Evolutionary conservation across 768 basidiomycete species (phyloP).

Genomic region (Collybia mongolica): DNA sequence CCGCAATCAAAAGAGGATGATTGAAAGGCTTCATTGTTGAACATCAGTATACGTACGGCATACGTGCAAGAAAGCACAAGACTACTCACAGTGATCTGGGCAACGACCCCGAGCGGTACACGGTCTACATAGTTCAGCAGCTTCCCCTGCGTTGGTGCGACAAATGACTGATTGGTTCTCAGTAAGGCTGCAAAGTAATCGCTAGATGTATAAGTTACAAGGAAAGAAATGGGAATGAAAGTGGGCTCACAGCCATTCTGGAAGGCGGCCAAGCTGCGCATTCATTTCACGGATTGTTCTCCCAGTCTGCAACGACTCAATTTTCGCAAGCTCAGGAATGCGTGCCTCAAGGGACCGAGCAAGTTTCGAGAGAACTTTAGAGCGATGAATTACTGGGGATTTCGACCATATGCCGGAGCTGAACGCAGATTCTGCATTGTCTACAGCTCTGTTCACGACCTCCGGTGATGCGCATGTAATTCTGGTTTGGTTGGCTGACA

Average conservation of each 20-base stretch:
- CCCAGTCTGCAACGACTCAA: slow-evolving; percentile 79
- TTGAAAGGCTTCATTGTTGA: slow-evolving; percentile 67
- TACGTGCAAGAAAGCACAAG: neutral
- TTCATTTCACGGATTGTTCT: slow-evolving; percentile 83
- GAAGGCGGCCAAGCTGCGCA: slow-evolving; percentile 71
- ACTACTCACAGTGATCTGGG: slow-evolving; percentile 74
- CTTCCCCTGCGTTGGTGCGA: slow-evolving; percentile 79
- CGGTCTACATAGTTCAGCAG: slow-evolving; percentile 79
- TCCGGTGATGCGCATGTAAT: slow-evolving; percentile 51
- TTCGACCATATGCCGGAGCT: slow-evolving; percentile 73
- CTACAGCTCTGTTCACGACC: slow-evolving; percentile 52
- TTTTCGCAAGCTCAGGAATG: slow-evolving; percentile 55
- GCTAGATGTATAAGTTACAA: slow-evolving; percentile 30
- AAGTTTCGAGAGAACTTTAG: slow-evolving; percentile 61
- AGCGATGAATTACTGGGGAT: slow-evolving; percentile 55
- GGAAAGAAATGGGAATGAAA: slow-evolving; percentile 4
- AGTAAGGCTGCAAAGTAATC: slow-evolving; percentile 78
- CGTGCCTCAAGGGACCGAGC: slow-evolving; percentile 60
- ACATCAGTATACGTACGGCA: neutral
- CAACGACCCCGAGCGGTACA: slow-evolving; percentile 84
- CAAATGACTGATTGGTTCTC: slow-evolving; percentile 64
- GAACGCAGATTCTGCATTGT: slow-evolving; percentile 56
- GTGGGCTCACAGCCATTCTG: slow-evolving; percentile 77
- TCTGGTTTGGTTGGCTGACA: slow-evolving; percentile 29
- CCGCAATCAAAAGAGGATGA: slow-evolving; percentile 83